Evolutionary conservation across 192 early-diverging fungal genomes (phyloP), one percentile per base, ranked within the genome.

Genomic region (Coemansia sp.): DNA sequence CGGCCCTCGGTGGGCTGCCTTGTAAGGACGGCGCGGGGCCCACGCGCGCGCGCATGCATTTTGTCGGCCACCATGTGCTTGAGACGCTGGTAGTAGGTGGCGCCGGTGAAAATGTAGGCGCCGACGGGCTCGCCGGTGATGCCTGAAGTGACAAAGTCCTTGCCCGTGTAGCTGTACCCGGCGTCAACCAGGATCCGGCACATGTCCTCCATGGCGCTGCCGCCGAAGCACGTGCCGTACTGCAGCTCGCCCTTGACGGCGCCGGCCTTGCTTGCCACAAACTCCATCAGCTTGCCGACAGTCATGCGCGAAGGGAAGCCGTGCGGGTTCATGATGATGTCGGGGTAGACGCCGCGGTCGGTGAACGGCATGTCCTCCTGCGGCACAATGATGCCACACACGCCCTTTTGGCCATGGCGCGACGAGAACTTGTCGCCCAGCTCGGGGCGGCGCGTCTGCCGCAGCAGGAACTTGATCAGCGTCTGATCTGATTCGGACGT

Each of bases 31-130:
- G 94, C 94, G 26, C 93, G 88, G n/a, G 95, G 95, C 64, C 97
- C 97, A 38, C 91, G 73, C 33, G 93, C 87, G 70, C 97, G 90
- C 16, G 95, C 94, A 75, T 98, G 95, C 95, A 99, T 99, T 84
- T 99, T 99, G 84, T 99, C 97, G 83, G 95, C 91, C 4, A 99
- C 95, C 95, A 98, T 98, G 69, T 99, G 97, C 88, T 99, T 99
- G 56, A 99, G 86, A 68, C 95, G 95, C 81, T 98, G 95, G 77
- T 99, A 99, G 73, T 97, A 94, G 16, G 97, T 90, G 9, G 94
- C 94, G 36, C 97, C 97, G 85, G 93, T 94, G 84, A 98, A 99
- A 14, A 99, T 97, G 68, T 96, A 99, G 0, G 97, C 95, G 24
- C 89, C 88, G 23, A 99, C 72, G 0, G 94, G 91, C 73, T 99